Evolutionary conservation across 1,139 yeast genomes (phyloP), one percentile per base, ranked within the genome.

Genomic region (Yamadazyma spencermartinsiae): DNA sequence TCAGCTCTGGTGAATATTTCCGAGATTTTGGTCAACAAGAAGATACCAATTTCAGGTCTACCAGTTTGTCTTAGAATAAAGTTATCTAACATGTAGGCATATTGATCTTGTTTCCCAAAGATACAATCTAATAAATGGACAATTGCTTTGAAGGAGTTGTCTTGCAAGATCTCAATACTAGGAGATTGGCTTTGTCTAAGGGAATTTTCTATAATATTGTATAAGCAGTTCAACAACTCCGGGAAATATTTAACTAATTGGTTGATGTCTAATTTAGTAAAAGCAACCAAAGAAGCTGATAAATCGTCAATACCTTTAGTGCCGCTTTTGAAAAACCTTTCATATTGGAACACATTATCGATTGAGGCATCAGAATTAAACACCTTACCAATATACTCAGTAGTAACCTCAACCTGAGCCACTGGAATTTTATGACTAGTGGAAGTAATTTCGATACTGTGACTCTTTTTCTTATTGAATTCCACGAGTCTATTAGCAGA

Each of bases 351-450:
- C 39, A 87, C 65, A 37, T 73, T 72, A 37, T 77, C 80, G 45
- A 84, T 71, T 4, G 83, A 66, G 16, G 65, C 48, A 47, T 84
- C 89, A 14, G 80, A 66, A 52, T 85, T 86, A 61, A 68, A 84
- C 12, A 69, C 62, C 49, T 77, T 82, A 20, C 96, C 96, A 42
- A 82, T 79, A 55, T 86, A 86, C 41, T 78, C 82, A 1, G 87
- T 69, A 26, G 76, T 67, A 15, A 85, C 52, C 47, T 82, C 85
- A 39, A 83, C 64, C 31, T 71, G 64, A 6, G 80, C 86, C 49
- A 74, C 64, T 14, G 73, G 64, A 19, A 66, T 34, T 52, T 55
- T 54, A 46, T 64, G 66, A 25, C 56, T 50, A 25, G 60, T 55
- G 3, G 74, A 65, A 15, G 54, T 49, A 28, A 72, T 60, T 40